Base-by-base conservation (phyloP, 139 green algal species). In the Desmodesmus armatus region DNA sequence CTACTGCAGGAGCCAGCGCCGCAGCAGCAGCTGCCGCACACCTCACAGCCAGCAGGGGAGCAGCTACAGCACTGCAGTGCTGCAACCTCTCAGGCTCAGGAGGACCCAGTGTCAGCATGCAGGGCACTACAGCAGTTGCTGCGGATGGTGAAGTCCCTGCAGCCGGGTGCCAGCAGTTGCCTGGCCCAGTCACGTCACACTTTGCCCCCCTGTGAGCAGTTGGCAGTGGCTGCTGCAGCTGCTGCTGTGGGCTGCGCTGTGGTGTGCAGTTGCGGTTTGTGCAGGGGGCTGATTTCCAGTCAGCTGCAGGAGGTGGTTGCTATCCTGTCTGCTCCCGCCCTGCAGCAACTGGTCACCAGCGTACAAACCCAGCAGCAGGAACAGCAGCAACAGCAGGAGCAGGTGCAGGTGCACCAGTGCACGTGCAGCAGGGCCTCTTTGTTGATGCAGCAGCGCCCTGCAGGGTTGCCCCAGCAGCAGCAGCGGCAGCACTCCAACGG, bases 311-410 rank as follows among this genome's bases (percentile, higher is more conserved):
- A 37, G 3, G n/a, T 79, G 41, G 21, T 65, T n/a, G 11, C 11
- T 21, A 3, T 23, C 5, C 15, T 79, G 44, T 63, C 47, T 11
- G 11, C 73, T 51, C 31, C 31, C 33, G 47, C 23, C 33, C 31
- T 69, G 25, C 73, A 80, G 73, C 31, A 47, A 41, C 15, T 80
- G 19, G 19, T 72, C 9, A 55, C 47, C 9, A 13, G 7, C 9
- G 60, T 17, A 33, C 51, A 62, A 62, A 17, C 15, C n/a, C n/a
- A n/a, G 74, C 74, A 70, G 49, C 21, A 63, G 41, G 3, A n/a
- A 19, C 5, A 39, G 23, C 69, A 77, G 69, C 69, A 77, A 39
- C 69, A 77, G 39, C 70, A 53, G 51, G 49, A 44, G 51, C 51
- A 70, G 43, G 44, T 43, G 73, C 47, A 49, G 47, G 3, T 62